Percentiles rank a stretch among this genome's conserved stretches.
Evolutionary conservation across 805 yeast genomes (phyloP).

Genomic region (Candida pini): DNA sequence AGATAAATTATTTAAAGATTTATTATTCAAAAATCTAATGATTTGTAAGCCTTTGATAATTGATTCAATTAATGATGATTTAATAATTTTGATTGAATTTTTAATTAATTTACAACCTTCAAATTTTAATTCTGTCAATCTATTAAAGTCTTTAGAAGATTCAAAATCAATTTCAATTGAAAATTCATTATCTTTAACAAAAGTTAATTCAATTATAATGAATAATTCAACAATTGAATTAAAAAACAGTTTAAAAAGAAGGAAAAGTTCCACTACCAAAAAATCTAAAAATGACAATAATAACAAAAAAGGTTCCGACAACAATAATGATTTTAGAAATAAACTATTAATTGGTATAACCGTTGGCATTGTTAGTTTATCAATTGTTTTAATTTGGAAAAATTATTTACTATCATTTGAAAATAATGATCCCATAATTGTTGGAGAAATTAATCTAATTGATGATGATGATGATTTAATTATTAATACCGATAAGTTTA

Average conservation of each 20-base stretch:
- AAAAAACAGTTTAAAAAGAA: background rate
- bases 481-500: background rate
- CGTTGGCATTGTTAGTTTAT: slow-evolving; percentile 26
- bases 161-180: slow-evolving; percentile 1
- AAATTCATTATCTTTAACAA: slow-evolving; percentile 8
- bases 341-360: slow-evolving; percentile 22
- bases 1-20: slow-evolving; percentile 9
- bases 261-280: slow-evolving; percentile 1
- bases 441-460: background rate
- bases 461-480: background rate
- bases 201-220: slow-evolving; percentile 21
- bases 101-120: slow-evolving; percentile 22
- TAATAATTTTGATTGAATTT: slow-evolving; percentile 28
- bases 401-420: slow-evolving; percentile 7
- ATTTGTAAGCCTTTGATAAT: slow-evolving; percentile 30
- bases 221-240: slow-evolving; percentile 12
- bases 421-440: background rate
- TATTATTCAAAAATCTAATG: slow-evolving; percentile 16
- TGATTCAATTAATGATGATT: slow-evolving; percentile 24
- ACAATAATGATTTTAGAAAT: slow-evolving; percentile 9
- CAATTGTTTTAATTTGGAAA: slow-evolving; percentile 23
- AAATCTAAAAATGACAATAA: background rate
- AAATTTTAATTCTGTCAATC: slow-evolving; percentile 9
- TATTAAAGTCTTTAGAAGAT: slow-evolving; percentile 1
- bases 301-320: slow-evolving; percentile 2